These are phyloP conservation scores for Cryptococcus neoformans DNA, from an alignment of 1,284 basidiomycete genomes.

Conservation along the genomic window DNA sequence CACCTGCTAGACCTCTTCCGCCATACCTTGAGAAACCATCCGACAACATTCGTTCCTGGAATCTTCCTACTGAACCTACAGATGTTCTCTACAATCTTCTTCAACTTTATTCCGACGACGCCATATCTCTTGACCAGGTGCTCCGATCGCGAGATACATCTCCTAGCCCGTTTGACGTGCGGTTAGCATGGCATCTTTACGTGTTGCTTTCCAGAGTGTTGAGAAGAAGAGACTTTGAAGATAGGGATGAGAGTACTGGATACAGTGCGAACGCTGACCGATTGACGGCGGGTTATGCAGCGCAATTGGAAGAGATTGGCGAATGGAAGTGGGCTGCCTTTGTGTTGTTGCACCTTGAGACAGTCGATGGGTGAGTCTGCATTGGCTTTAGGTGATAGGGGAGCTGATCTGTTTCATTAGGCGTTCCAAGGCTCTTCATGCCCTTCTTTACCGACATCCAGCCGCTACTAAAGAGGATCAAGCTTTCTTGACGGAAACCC, in stretches of 20 bases:
- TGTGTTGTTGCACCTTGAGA: constrained; percentile 84
- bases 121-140: constrained; percentile 53
- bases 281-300: constrained; percentile 78
- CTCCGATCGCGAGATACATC: constrained; percentile 68
- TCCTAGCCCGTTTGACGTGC: constrained; percentile 71
- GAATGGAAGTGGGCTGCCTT: constrained; percentile 84
- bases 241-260: constrained; percentile 64
- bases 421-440: constrained; percentile 74
- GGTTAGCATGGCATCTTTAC: constrained; percentile 91
- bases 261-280: constrained; percentile 79
- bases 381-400: constrained; percentile 26
- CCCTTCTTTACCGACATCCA: constrained; percentile 73
- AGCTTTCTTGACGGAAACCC: constrained; percentile 67
- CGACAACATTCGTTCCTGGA: constrained; percentile 44
- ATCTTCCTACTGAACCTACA: constrained; percentile 32
- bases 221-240: constrained; percentile 76
- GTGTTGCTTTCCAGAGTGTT: constrained; percentile 80
- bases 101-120: constrained; percentile 62
- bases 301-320: constrained; percentile 77
- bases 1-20: constrained; percentile 62
- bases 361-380: constrained; percentile 63
- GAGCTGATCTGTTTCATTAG: constrained; percentile 40
- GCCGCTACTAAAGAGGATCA: constrained; percentile 65
- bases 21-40: constrained; percentile 58
- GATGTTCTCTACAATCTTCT: constrained; percentile 85